These are phyloP conservation scores for Silene noctiflora DNA, from an alignment of 179 eudicot genomes.

Conservation along the genomic window DNA sequence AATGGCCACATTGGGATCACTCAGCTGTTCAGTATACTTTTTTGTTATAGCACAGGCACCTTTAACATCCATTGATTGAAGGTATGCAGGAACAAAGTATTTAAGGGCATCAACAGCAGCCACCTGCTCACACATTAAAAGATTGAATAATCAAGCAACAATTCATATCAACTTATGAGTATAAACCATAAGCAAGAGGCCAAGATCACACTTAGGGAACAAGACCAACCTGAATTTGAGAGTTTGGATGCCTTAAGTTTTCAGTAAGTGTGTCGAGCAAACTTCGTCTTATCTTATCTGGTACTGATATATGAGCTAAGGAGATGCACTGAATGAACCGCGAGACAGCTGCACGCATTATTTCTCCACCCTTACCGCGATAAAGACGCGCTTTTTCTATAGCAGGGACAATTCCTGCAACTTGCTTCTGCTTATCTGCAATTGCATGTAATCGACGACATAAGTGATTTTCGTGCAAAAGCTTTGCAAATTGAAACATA, in stretches of 20 bases:
- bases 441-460: conserved; percentile 4
- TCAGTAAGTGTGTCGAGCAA: conserved; percentile 86
- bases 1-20: conserved; percentile 83
- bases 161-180: conserved; percentile 7
- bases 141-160: conserved; percentile 10
- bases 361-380: conserved; percentile 99
- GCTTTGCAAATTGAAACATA: not conserved
- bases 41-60: conserved; percentile 43
- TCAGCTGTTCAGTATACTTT: conserved; percentile 69
- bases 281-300: conserved; percentile 65
- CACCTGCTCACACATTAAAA: conserved; percentile 39
- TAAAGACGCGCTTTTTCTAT: conserved; percentile 96
- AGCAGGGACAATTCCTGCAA: conserved; percentile 86
- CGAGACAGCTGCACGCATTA: conserved; percentile 97
- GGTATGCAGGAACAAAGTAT: conserved; percentile 67
- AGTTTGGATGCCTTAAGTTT: conserved; percentile 90
- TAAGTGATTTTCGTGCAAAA: not conserved
- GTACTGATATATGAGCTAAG: conserved; percentile 43
- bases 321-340: conserved; percentile 82
- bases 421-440: conserved; percentile 76
- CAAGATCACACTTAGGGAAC: conserved; percentile 15
- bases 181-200: conserved; percentile 8
- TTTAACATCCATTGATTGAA: conserved; percentile 50
- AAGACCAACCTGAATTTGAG: conserved; percentile 70
- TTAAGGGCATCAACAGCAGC: conserved; percentile 85